Conservation (phyloP, 2,329 filamentous ascomycete species). For the Mycosphaerella sp. region DNA sequence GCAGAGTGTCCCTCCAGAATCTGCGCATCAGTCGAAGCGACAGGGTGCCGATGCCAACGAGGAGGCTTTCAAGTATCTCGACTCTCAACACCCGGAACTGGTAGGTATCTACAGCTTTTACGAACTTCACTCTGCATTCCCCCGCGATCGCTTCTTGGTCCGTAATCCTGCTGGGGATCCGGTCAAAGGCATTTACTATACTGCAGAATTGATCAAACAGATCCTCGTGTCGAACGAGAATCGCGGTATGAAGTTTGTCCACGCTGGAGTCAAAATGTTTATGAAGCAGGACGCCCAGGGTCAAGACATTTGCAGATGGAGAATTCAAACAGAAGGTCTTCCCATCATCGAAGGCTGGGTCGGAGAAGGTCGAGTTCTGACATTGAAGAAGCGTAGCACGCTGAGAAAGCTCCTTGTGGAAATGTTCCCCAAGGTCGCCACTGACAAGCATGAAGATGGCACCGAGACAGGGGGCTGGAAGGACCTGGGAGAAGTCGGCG, state of each 20-base stretch:
- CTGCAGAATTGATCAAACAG: constrained; percentile 72
- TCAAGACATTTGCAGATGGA: constrained; percentile 82
- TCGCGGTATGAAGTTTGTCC: constrained; percentile 87
- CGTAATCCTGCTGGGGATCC: constrained; percentile 85
- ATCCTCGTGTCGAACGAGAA: constrained; percentile 85
- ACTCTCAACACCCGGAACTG: constrained; percentile 68
- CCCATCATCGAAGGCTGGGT: constrained; percentile 88
- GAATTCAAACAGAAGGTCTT: constrained; percentile 91
- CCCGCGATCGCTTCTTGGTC: constrained; percentile 88
- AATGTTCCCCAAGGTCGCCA: constrained; percentile 84
- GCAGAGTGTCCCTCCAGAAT: constrained; percentile 18
- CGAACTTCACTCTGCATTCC: constrained; percentile 75
- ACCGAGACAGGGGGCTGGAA: constrained; percentile 61
- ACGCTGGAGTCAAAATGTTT: constrained; percentile 97
- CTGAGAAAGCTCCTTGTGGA: constrained; percentile 78
- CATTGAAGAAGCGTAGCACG: constrained; percentile 69
- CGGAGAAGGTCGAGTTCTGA: constrained; percentile 67
- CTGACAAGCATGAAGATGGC: constrained; percentile 25
- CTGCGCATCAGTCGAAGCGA: constrained; percentile 15
- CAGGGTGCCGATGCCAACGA: constrained; percentile 53
- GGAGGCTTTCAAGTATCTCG: constrained; percentile 91
- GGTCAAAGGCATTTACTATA: constrained; percentile 95
- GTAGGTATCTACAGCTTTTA: constrained; percentile 77
- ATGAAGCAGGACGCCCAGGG: constrained; percentile 94
- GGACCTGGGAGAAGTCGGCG: constrained; percentile 78